Base-by-base conservation (phyloP, 148 eudicot species). In the Mesembryanthemum crystallinum region DNA sequence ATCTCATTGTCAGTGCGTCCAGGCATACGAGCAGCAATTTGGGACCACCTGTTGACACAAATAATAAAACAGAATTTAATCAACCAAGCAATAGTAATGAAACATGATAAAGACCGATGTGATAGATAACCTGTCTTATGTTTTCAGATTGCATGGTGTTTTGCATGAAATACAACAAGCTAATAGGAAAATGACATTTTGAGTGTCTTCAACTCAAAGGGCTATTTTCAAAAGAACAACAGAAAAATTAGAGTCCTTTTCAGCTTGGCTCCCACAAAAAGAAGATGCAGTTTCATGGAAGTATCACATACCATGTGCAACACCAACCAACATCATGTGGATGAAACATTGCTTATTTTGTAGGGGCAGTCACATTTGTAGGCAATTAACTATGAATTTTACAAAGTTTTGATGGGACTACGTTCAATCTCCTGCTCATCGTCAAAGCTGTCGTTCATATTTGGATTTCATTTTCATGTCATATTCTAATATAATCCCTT, bases 1-100 rank as follows among this genome's bases (percentile, higher is more conserved):
- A 93, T 93, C 43, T 93, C 98, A 55, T 93, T 93, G 55, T 93
- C 98, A 0, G 98, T 93, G 21, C 98, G 83, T 21, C 98, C 98
- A 0, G 98, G 98, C 81, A 93, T 77, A 17, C 93, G 89, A 47
- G 93, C 85, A 1, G 98, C 98, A 18, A 93, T 93, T 61, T 91
- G 93, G 25, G 98, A 93, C 98, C 98, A 93, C 88, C 98, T 93
- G 33, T 72, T 62, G 39, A 28, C 28, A 62, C 32, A 55, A 73
- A 77, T 12, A 1, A 23, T 57, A 12, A 42, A 77, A 69, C 14
- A 47, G 8, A n/a, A 60, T 25, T 20, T 47, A 74, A 60, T 68
- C 67, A 27, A 61, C 45, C 43, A 32, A 10, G 27, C 54, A 49
- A 6, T 76, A 55, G 58, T 58, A 58, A 68, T 28, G 29, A 69